These are phyloP conservation scores for Mycena latifolia DNA, from an alignment of 768 basidiomycete genomes.

Conservation along the genomic window DNA sequence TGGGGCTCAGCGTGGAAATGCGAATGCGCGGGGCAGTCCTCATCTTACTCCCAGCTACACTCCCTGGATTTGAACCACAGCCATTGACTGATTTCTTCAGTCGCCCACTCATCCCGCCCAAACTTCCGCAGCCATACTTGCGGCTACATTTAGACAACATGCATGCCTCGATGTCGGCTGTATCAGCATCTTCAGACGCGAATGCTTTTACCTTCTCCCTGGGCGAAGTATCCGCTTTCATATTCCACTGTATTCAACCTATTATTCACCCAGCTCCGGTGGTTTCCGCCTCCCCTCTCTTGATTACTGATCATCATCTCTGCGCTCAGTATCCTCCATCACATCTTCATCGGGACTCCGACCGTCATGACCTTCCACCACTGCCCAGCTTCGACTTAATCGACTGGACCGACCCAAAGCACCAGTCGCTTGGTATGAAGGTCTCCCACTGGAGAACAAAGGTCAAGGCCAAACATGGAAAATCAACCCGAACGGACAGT, in stretches of 20 bases:
- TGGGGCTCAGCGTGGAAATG: conserved; percentile 49
- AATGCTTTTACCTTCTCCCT: conserved; percentile 48
- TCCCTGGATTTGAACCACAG: conserved; percentile 29
- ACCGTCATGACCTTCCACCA: conserved; percentile 35
- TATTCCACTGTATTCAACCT: conserved; percentile 48
- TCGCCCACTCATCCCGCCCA: conserved; percentile 71
- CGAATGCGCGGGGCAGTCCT: conserved; percentile 60
- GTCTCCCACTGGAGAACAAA: conserved; percentile 74
- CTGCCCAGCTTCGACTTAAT: conserved; percentile 70
- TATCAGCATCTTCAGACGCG: conserved; percentile 34
- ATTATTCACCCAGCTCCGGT: conserved; percentile 29
- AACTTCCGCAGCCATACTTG: conserved; percentile 60
- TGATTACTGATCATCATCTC: conserved; percentile 82
- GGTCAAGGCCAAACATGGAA: conserved; percentile 45
- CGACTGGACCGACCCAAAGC: conserved; percentile 70
- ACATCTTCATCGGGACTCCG: conserved; percentile 57
- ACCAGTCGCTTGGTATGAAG: conserved; percentile 59
- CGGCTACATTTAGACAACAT: conserved; percentile 65
- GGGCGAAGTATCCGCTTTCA: conserved; percentile 70
- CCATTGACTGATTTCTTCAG: conserved; percentile 59
- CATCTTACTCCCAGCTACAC: conserved; percentile 55
- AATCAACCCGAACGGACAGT: conserved; percentile 32
- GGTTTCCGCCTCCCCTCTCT: conserved; percentile 67
- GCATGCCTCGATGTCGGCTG: conserved; percentile 42
- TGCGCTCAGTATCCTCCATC: conserved; percentile 63